Percentiles rank a stretch among this genome's conserved stretches.
phyloP scores from a whole-genome alignment of 495 filamentous ascomycete genomes.

The Aspergillus egyptiacus region DNA sequence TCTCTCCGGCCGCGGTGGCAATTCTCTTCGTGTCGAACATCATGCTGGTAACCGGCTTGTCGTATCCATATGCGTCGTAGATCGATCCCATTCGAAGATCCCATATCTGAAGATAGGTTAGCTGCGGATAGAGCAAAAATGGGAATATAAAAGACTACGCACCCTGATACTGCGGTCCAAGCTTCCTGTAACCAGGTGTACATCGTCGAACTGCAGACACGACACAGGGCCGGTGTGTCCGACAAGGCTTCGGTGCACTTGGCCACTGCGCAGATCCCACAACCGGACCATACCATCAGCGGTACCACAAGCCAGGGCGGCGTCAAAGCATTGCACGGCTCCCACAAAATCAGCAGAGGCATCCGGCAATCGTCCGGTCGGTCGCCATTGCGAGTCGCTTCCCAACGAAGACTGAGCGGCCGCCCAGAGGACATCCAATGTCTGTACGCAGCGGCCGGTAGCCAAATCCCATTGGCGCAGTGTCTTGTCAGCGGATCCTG shows the following conservation, averaged over 20 bases:
- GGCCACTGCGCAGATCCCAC: slow-evolving; percentile 94
- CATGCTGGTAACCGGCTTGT: slow-evolving; percentile 91
- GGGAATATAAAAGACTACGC: slow-evolving; percentile 33
- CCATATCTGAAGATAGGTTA: slow-evolving; percentile 72
- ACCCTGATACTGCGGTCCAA: slow-evolving; percentile 90
- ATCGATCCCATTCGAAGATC: slow-evolving; percentile 95
- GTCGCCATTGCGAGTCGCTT: slow-evolving; percentile 48
- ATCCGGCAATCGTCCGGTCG: slow-evolving; percentile 54
- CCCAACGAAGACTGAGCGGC: slow-evolving; percentile 78
- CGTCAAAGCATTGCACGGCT: slow-evolving; percentile 92
- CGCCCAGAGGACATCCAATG: slow-evolving; percentile 97
- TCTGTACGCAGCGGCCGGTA: slow-evolving; percentile 94
- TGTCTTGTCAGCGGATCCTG: slow-evolving; percentile 95
- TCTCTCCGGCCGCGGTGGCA: slow-evolving; percentile 82
- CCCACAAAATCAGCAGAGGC: slow-evolving; percentile 87
- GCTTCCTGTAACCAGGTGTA: slow-evolving; percentile 92
- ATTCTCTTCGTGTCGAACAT: slow-evolving; percentile 94
- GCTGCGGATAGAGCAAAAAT: neutral
- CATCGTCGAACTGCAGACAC: slow-evolving; percentile 92
- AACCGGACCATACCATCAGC: slow-evolving; percentile 96
- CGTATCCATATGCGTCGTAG: slow-evolving; percentile 93
- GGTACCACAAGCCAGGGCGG: slow-evolving; percentile 94
- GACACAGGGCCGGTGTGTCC: slow-evolving; percentile 96
- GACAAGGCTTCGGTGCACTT: slow-evolving; percentile 92
- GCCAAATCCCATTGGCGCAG: slow-evolving; percentile 95